These are phyloP conservation scores for Cutaneotrichosporon cutaneum DNA, from an alignment of 1,284 basidiomycete genomes.

Conservation along the genomic window DNA sequence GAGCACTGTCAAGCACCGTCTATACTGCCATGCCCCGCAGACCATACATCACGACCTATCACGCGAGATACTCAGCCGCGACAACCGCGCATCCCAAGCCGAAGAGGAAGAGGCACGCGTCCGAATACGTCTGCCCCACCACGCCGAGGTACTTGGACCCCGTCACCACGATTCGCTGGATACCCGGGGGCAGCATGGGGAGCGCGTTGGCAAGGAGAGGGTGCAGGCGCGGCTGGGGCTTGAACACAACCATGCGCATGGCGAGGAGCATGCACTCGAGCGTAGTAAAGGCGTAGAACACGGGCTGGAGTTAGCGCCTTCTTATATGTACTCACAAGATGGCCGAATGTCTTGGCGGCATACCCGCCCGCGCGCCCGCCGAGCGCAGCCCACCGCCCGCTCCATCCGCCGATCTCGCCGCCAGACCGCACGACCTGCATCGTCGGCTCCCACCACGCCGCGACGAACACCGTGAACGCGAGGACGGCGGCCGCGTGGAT, in stretches of 20 bases:
- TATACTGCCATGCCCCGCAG: too few relatives aligned
- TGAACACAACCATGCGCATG: conserved; percentile 45
- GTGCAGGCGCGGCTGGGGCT: conserved; percentile 47
- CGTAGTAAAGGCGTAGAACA: conserved; percentile 53
- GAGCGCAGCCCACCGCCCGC: conserved; percentile 22
- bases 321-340: conserved; percentile 21
- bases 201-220: conserved; percentile 48
- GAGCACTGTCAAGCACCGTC: too few relatives aligned
- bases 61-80: conserved; percentile 26
- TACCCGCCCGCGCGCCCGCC: conserved; percentile 7
- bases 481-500: conserved; percentile 43
- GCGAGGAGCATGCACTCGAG: conserved; percentile 51
- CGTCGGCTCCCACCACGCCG: conserved; percentile 51
- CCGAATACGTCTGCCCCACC: conserved; percentile 45
- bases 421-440: conserved; percentile 24
- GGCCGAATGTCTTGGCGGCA: conserved; percentile 17
- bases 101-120: conserved; percentile 49
- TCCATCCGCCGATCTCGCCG: conserved; percentile 14
- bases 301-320: conserved; percentile 37
- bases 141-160: conserved; percentile 45
- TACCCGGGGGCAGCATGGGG: conserved; percentile 47
- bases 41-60: background rate
- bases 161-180: conserved; percentile 40
- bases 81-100: conserved; percentile 40
- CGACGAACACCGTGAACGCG: conserved; percentile 40